Base-by-base conservation (phyloP, 2,329 filamentous ascomycete genomes). In the Venturia carpophila region DNA sequence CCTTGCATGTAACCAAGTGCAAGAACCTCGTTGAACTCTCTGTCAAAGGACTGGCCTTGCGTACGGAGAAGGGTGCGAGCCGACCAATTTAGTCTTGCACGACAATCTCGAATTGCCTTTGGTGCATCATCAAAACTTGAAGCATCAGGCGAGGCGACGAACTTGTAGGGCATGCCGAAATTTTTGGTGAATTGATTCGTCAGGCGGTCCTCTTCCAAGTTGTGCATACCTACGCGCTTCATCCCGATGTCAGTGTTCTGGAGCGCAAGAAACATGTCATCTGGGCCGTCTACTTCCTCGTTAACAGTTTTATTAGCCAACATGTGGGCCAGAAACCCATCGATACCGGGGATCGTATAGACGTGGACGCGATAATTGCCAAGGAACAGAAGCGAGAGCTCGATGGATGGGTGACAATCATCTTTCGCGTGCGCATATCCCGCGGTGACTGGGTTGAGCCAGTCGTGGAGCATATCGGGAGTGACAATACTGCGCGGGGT, bases 81-180 rank as follows among this genome's bases (percentile, higher is more conserved):
- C 3, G 81, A 83, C 84, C 84, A 87, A 30, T 80, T 81, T 60
- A 87, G 69, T 3, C 82, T 78, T 6, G 79, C 78, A 0, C 86
- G 76, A 0, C 80, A 78, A 56, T 78, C 75, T 6, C 82, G 75
- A 1, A 89, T 78, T 0, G 78, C 73, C 1, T 73, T 65, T 0
- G 81, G 67, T 0, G 71, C 70, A 2, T 62, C 65, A 1, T 69
- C 66, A 60, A 75, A 75, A 5, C 68, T 68, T 0, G 43, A 30
- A 41, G 15, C 43, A 15, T 79, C 74, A 2, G 84, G 82, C 1
- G 79, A 76, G 1, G 86, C 85, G 43, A 84, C 80, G 69, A 86
- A 89, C 64, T 89, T 88, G 72, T 89, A 90, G 0, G 82, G 81
- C 67, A 86, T 86, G 1, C 87, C 87, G 67, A 79, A 84, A 67